Conservation (phyloP, 2,329 filamentous ascomycete genomes). For the Myotisia sp. region DNA sequence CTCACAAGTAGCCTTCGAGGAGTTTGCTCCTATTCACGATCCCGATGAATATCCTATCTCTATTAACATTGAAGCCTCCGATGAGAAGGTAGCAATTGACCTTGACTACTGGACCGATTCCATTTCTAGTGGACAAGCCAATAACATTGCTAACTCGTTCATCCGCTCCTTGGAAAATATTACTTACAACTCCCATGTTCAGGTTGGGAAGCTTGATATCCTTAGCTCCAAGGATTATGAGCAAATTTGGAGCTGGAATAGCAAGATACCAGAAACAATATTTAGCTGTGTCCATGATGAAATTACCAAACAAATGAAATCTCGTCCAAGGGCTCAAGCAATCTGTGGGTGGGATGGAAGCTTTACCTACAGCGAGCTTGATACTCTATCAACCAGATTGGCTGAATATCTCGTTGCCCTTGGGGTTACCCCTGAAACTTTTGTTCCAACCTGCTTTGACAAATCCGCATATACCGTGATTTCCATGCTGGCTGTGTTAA, state of each 20-base stretch:
- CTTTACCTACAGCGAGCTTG: constrained; percentile 13
- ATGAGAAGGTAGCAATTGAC: constrained; percentile 25
- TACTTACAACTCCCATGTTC: constrained; percentile 21
- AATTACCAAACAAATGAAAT: constrained; percentile 16
- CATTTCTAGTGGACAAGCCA: constrained; percentile 26
- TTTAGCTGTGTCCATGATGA: constrained; percentile 20
- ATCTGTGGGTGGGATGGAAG: constrained; percentile 16
- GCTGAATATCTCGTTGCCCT: constrained; percentile 10
- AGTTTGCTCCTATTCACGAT: constrained; percentile 30
- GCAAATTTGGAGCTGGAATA: constrained; percentile 21
- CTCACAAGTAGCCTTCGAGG: constrained; percentile 24
- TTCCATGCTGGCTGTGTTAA: constrained; percentile 13
- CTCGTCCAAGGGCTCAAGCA: constrained; percentile 13
- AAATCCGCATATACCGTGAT: constrained; percentile 13
- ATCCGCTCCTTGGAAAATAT: constrained; percentile 26
- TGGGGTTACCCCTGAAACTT: constrained; percentile 10
- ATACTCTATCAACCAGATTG: constrained; percentile 13
- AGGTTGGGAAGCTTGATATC: constrained; percentile 22
- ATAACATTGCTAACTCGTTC: constrained; percentile 27
- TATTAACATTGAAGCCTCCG: constrained; percentile 35
- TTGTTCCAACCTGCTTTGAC: constrained; percentile 12
- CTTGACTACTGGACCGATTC: constrained; percentile 31
- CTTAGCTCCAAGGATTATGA: constrained; percentile 25
- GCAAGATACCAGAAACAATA: constrained; percentile 13
- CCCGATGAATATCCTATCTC: constrained; percentile 37